Evolutionary conservation across 208 protist species (phyloP).

Genomic region (Borovskyia barvae): DNA sequence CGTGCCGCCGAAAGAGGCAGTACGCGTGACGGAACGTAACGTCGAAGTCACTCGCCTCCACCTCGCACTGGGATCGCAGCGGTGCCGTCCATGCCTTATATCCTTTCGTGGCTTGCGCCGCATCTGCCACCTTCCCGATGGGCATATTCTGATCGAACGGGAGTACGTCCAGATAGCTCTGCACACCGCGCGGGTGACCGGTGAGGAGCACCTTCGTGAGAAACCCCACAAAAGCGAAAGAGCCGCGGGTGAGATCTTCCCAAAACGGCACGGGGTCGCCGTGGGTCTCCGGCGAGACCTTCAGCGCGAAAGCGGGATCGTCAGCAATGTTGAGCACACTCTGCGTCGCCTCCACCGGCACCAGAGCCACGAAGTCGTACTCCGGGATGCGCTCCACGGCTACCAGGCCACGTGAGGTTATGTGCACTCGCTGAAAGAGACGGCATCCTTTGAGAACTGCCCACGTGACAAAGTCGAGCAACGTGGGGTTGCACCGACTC

Average conservation of each 20-base stretch:
- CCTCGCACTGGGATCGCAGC: slow-evolving; percentile 56
- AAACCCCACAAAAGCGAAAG: slow-evolving; percentile 74
- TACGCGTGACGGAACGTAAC: slow-evolving; percentile 74
- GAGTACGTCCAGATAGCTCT: slow-evolving; percentile 84
- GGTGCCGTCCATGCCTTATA: slow-evolving; percentile 63
- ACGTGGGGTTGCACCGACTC: slow-evolving; percentile 72
- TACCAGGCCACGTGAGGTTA: slow-evolving; percentile 73
- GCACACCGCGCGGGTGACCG: slow-evolving; percentile 63
- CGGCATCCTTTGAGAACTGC: slow-evolving; percentile 81
- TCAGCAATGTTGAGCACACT: slow-evolving; percentile 67
- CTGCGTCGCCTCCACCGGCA: slow-evolving; percentile 72
- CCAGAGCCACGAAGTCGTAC: slow-evolving; percentile 86
- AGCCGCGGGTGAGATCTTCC: slow-evolving; percentile 71
- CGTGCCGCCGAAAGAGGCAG: slow-evolving; percentile 84
- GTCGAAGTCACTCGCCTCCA: slow-evolving; percentile 61
- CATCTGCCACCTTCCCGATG: slow-evolving; percentile 62
- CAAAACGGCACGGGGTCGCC: slow-evolving; percentile 73
- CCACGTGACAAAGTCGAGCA: slow-evolving; percentile 91
- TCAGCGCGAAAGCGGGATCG: slow-evolving; percentile 62
- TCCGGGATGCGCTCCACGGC: slow-evolving; percentile 77
- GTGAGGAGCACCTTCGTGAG: slow-evolving; percentile 65
- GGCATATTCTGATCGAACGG: slow-evolving; percentile 74
- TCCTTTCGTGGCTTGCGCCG: slow-evolving; percentile 58
- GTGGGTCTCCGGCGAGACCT: slow-evolving; percentile 62
- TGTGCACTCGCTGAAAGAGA: slow-evolving; percentile 83